Conservation (phyloP, 225 moss, liverwort and hornwort genomes). For the Marchantia paleacea region DNA sequence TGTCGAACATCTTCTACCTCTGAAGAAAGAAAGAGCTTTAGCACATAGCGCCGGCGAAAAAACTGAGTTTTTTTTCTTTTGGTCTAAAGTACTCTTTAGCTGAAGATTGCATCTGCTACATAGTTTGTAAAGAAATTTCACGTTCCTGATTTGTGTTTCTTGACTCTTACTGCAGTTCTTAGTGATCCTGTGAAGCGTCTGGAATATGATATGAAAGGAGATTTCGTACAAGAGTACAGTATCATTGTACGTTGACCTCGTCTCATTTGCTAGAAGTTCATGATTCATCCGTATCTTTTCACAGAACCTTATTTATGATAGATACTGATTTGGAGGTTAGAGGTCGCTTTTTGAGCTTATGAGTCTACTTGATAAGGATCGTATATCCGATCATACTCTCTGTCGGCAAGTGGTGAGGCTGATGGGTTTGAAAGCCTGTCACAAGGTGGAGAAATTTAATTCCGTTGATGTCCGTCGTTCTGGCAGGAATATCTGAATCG, state of each 20-base stretch:
- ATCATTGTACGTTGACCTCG: slow-evolving; percentile 58
- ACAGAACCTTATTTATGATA: background rate
- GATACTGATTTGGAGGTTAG: too few species aligned
- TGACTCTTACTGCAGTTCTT: slow-evolving; percentile 47
- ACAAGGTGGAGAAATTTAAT: background rate
- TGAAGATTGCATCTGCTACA: background rate
- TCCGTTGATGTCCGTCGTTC: background rate
- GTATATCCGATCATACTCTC: background rate
- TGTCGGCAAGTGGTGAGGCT: background rate
- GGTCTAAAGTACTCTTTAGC: background rate
- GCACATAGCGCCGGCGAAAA: too few species aligned
- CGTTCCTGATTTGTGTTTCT: background rate
- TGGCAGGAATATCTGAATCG: slow-evolving; percentile 87
- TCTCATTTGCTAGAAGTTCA: background rate
- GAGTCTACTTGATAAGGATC: background rate
- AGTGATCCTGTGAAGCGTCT: slow-evolving; percentile 89
- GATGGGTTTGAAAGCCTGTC: background rate
- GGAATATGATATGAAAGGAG: slow-evolving; percentile 86
- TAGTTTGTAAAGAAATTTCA: background rate
- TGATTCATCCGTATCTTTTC: background rate
- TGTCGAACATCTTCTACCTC: background rate
- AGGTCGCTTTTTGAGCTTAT: too few species aligned
- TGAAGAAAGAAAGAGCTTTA: background rate
- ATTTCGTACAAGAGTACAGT: slow-evolving; percentile 81
- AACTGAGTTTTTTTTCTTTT: background rate